A percentile compares a stretch with the other conserved stretches of the same genome.
phyloP scores from a whole-genome alignment of 1,139 yeast genomes.

The Casaregolazyma suthepensis region DNA sequence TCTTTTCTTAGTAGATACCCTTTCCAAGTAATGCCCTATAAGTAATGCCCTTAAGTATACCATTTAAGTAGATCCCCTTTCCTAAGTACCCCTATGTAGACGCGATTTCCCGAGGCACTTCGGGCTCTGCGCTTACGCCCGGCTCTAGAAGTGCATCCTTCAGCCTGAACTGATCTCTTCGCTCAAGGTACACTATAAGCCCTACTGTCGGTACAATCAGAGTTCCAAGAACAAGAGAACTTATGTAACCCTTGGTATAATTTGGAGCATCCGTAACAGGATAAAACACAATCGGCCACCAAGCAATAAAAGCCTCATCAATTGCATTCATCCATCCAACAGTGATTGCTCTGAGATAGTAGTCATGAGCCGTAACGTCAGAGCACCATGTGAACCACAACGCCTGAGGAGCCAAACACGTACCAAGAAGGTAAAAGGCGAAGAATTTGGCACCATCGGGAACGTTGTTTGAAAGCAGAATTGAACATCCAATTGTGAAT shows the following conservation, averaged over 20 bases:
- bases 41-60: no score
- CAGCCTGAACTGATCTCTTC: constrained; percentile 10
- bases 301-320: constrained; percentile 18
- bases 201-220: constrained; percentile 18
- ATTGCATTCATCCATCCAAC: constrained; percentile 19
- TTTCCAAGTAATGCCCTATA: no score
- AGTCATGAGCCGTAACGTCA: constrained; percentile 17
- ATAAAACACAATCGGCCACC: constrained; percentile 19
- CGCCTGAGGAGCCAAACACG: constrained; percentile 18
- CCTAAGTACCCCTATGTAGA: no score
- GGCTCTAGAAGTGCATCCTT: not conserved
- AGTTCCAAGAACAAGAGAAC: constrained; percentile 14
- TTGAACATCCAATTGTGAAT: constrained; percentile 15
- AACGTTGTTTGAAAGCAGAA: constrained; percentile 11
- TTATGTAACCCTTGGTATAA: constrained; percentile 14
- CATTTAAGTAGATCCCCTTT: no score
- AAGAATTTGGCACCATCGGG: constrained; percentile 16
- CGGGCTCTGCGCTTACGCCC: not conserved
- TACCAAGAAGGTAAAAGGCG: constrained; percentile 17
- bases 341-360: constrained; percentile 16
- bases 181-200: constrained; percentile 14
- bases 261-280: constrained; percentile 19
- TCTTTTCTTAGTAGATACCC: no score
- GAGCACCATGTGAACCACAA: constrained; percentile 20
- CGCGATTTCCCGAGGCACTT: not conserved